Base-by-base conservation (phyloP, 768 basidiomycete genomes). In the Kwoniella newhampshirensis region DNA sequence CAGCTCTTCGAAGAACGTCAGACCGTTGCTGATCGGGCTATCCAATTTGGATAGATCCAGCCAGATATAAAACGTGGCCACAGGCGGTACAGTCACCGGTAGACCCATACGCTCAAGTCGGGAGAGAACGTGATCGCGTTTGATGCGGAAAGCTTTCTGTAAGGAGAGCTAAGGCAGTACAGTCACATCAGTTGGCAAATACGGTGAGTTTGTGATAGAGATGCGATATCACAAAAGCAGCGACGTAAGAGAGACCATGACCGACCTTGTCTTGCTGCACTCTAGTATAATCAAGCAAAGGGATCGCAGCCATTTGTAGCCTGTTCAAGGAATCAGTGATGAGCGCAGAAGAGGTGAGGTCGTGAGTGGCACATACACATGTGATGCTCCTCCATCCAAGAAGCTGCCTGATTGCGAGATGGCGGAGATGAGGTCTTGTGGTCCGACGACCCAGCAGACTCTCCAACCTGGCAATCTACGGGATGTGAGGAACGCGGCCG, bases 331-430 rank as follows among this genome's bases (percentile, higher is more conserved):
- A 37, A 3, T 39, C 15, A 27, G 23, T 21, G 44, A 23, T 39
- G 9, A 35, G 37, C 44, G 47, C 26, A 15, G 25, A 40, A 41
- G 39, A 6, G 13, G 43, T 26, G 43, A 45, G 5, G 20, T 23
- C 4, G 17, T 23, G 7, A 4, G 26, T 4, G 15, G 5, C 37
- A 77, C 87, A 71, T 75, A 91, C 86, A 90, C 89, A 75, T 93
- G 91, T 70, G 90, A 91, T 3, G 90, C 90, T 54, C 93, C 93
- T 17, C 93, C 93, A 67, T 97, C 93, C 54, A 97, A 79, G 84
- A 91, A 96, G 8, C 89, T 91, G 79, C 87, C 89, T 21, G 88
- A 87, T 71, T 97, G 93, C n/a, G 88, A 89, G 39, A 97, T 83
- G 0, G 92, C 92, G 28, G 30, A 51, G 47, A 59, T 36, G 8